phyloP scores from a whole-genome alignment of 768 basidiomycete species.

The Tulasnella sp. region DNA sequence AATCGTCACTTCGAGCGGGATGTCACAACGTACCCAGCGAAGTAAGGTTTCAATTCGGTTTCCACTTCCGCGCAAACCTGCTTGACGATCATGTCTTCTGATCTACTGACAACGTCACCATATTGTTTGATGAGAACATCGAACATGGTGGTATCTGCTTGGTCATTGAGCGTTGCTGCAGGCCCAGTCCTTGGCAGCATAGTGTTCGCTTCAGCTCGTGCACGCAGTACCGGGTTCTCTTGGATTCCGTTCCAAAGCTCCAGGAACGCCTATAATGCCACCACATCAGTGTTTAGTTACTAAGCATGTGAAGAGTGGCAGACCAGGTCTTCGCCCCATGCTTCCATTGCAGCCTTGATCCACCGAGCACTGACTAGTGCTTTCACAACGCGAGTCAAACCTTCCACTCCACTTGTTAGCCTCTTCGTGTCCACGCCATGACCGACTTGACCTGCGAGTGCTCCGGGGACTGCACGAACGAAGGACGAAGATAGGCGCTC shows the following conservation, averaged over 20 bases:
- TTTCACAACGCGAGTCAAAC: conserved; percentile 78
- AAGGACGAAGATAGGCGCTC: conserved; percentile 86
- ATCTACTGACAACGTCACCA: conserved; percentile 55
- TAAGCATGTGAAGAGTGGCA: conserved; percentile 35
- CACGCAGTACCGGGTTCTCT: conserved; percentile 54
- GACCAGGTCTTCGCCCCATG: conserved; percentile 90
- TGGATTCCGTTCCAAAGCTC: conserved; percentile 84
- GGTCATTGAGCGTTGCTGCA: conserved; percentile 28
- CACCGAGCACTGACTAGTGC: conserved; percentile 79
- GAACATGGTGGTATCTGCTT: conserved; percentile 64
- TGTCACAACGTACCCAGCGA: conserved; percentile 51
- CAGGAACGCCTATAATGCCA: conserved; percentile 72
- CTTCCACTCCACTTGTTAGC: conserved; percentile 79
- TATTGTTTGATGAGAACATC: conserved; percentile 70
- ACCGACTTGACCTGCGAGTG: conserved; percentile 60
- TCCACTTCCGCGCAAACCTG: conserved; percentile 83
- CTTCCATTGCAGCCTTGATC: conserved; percentile 62
- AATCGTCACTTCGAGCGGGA: conserved; percentile 29
- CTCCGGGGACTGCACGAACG: conserved; percentile 88
- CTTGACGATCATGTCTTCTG: conserved; percentile 83
- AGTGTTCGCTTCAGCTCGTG: conserved; percentile 48
- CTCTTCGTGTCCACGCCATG: conserved; percentile 53
- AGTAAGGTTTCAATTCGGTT: conserved; percentile 65
- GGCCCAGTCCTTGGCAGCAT: conserved; percentile 50
- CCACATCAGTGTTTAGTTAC: background rate